Evolutionary conservation across 257 asterid species (phyloP), one percentile per base, ranked within the genome.

Genomic region (Petunia axillaris): DNA sequence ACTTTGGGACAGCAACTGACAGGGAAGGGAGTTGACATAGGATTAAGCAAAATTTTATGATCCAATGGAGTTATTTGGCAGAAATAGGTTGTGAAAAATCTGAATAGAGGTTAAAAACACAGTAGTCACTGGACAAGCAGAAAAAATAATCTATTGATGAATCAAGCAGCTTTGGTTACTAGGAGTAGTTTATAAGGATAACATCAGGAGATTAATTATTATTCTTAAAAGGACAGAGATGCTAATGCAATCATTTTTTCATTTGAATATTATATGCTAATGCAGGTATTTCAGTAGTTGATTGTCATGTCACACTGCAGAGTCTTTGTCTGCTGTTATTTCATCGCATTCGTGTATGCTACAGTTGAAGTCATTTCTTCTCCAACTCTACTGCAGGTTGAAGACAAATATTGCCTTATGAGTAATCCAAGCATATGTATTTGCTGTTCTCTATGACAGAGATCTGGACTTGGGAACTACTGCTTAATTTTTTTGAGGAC

Each of bases 291-390:
- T 25, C 25, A 25, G 25, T 25, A 25, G 25, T 25, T 40, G 15
- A 44, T 48, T 71, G 25, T 14, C 60, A 25, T 71, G 59, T 48
- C 59, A 46, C 48, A 5, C 46, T 71, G 60, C 25, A 8, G 59
- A 50, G 60, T 70, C 10, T 70, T 44, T 48, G 13, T 48, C 43
- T 25, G 46, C 77, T 46, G 43, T 48, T 44, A 44, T 68, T 65
- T 68, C 16, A 68, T 68, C 16, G 58, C 25, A 68, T 68, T 16
- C 76, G 25, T 68, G 48, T 44, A 25, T 71, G 59, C 3, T 71
- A 71, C 10, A 71, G 58, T 70, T 70, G 77, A 70, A 70, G 9
- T 25, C 77, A 70, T 48, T 70, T 68, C 57, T 68, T 70, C 48
- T 44, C 58, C 25, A 70, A 16, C 59, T 25, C 2, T 70, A 9